Conservation (phyloP, 257 asterid genomes). For the Rehmannia glutinosa region DNA sequence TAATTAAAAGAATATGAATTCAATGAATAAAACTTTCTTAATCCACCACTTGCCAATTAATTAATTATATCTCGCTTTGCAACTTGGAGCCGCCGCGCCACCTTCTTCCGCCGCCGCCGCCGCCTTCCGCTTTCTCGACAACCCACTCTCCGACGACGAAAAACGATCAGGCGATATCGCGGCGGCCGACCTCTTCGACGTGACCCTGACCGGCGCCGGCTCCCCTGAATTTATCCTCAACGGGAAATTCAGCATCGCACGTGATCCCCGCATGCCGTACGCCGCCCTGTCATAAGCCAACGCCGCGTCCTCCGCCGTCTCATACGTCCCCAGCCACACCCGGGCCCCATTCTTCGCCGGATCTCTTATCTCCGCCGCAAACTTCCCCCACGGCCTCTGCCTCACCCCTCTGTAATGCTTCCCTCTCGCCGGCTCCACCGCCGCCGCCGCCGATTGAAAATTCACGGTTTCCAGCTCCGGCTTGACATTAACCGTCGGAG, state of each 20-base stretch:
- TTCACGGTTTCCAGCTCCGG: constrained; percentile 13
- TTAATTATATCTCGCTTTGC: neutral
- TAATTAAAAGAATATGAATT: no score
- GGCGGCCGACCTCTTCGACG: constrained; percentile 22
- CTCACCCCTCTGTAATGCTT: constrained; percentile 33
- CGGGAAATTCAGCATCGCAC: constrained; percentile 38
- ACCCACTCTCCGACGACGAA: constrained; percentile 1
- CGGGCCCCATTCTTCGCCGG: constrained; percentile 34
- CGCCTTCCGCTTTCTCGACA: constrained; percentile 12
- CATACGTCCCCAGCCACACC: constrained; percentile 42
- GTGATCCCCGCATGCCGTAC: constrained; percentile 32
- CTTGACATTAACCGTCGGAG: constrained; percentile 1
- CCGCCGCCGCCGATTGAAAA: neutral
- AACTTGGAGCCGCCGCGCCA: constrained; percentile 1
- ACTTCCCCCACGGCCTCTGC: constrained; percentile 43
- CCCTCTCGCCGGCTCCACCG: constrained; percentile 13
- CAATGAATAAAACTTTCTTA: no score
- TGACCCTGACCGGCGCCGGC: constrained; percentile 33
- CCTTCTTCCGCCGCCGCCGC: neutral
- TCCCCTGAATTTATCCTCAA: constrained; percentile 38
- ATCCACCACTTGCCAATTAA: neutral
- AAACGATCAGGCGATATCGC: neutral
- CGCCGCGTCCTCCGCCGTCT: constrained; percentile 41
- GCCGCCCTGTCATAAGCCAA: constrained; percentile 38
- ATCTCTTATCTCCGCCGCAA: constrained; percentile 38